Base-by-base conservation (phyloP, 352 stramenopile genomes). In the Globisporangium megalacanthum region DNA sequence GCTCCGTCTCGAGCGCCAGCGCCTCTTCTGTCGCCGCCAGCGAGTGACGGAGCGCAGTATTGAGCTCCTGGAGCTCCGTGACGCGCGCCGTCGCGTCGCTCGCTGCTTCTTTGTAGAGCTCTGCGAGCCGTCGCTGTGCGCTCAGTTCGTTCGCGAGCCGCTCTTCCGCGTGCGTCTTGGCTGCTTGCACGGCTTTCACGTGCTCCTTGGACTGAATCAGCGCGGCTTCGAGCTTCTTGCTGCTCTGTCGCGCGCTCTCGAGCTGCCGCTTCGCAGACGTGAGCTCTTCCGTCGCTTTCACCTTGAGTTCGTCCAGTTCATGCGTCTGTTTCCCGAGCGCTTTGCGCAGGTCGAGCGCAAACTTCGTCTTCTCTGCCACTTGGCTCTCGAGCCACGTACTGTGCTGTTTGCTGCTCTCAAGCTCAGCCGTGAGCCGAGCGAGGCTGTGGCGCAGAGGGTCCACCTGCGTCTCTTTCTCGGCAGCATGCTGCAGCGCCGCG, bases 81-180 rank as follows among this genome's bases (percentile, higher is more conserved):
- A 90, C 75, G 17, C 73, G 68, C 42, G 66, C 55, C n/a, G 65
- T 73, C n/a, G 83, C 68, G 42, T 88, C 77, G 9, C 63, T 67
- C 4, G 77, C 69, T 6, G 79, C 80, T 31, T 89, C 77, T 59
- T 91, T 82, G 66, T 93, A 93, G 58, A 93, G 56, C 8, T 83
- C 74, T 0, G 79, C 73, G 7, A 93, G 67, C 36, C 83, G 83
- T 8, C 75, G 76, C 53, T 93, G 83, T 13, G 81, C 69, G 42
- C 50, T 79, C 49, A 93, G 56, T 35, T 93, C 80, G 37, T 84
- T 84, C 52, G 88, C 64, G 37, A 90, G 70, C 15, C 73, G 68
- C 49, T 88, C 79, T 45, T 89, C 72, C 17, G 79, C 75, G 46
- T 88, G 74, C 22, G 83, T 53, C 52, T 86, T 85, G 13, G 70